These are phyloP conservation scores for Irpex sp. DNA, from an alignment of 1,284 basidiomycete genomes.

Conservation along the genomic window DNA sequence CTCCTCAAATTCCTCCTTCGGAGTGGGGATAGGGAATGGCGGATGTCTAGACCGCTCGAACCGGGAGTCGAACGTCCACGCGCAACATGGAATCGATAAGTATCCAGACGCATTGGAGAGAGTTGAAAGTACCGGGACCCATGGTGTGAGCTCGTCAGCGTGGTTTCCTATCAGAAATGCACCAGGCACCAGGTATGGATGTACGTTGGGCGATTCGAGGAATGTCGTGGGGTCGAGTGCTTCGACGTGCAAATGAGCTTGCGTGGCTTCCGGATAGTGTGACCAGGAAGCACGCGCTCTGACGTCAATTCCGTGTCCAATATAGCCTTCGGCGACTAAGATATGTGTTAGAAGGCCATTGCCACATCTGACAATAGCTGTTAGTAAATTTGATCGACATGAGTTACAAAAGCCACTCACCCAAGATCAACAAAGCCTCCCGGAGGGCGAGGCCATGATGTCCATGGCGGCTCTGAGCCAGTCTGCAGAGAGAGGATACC, in stretches of 20 bases:
- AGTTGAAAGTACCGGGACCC: conserved; percentile 75
- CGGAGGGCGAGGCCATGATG: conserved; percentile 69
- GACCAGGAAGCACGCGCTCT: conserved; percentile 70
- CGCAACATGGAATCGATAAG: conserved; percentile 90
- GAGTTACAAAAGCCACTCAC: conserved; percentile 35
- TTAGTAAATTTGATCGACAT: neutral
- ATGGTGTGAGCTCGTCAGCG: conserved; percentile 93
- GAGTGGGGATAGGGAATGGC: conserved; percentile 33
- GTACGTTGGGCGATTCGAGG: neutral
- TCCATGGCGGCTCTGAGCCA: conserved; percentile 48
- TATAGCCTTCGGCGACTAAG: conserved; percentile 79
- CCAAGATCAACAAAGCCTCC: conserved; percentile 91
- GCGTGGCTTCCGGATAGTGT: conserved; percentile 63
- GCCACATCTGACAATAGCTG: conserved; percentile 56
- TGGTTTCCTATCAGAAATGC: conserved; percentile 93
- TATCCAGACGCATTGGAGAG: conserved; percentile 65
- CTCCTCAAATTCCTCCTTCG: conserved; percentile 36
- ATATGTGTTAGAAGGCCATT: conserved; percentile 90
- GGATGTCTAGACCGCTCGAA: conserved; percentile 46
- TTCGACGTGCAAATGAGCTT: conserved; percentile 53
- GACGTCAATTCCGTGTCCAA: conserved; percentile 82
- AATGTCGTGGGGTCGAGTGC: conserved; percentile 58
- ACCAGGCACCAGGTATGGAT: conserved; percentile 33
- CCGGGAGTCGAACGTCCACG: conserved; percentile 70
- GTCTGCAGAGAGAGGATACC: conserved; percentile 5